phyloP scores from a whole-genome alignment of 2,329 filamentous ascomycete genomes.

The Byssoonygena ceratinophila region DNA sequence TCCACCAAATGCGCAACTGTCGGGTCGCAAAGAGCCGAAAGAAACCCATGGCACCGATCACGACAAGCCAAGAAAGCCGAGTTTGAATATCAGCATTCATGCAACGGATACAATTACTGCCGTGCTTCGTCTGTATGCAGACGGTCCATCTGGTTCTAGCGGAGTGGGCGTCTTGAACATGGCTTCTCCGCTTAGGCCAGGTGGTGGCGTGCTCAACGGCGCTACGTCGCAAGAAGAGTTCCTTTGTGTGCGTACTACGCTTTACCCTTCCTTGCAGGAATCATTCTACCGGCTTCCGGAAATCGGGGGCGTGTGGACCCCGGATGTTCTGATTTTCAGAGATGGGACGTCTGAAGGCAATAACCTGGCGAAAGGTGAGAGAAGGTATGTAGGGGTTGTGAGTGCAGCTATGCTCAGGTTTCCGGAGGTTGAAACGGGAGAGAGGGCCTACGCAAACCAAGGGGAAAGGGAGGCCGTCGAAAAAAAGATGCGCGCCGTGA shows the following conservation, averaged over 20 bases:
- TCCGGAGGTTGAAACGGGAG: slow-evolving; percentile 8
- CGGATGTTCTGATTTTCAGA: slow-evolving; percentile 11
- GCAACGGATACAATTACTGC: slow-evolving; percentile 6
- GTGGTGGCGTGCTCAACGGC: slow-evolving; percentile 11
- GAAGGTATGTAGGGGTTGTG: slow-evolving; percentile 10
- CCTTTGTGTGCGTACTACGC: slow-evolving; percentile 10
- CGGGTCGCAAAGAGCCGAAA: not conserved
- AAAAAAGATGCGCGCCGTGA: slow-evolving; percentile 10
- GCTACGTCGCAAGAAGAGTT: slow-evolving; percentile 13
- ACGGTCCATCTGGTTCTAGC: not conserved
- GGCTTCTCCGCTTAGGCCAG: slow-evolving; percentile 9
- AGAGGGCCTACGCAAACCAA: not conserved
- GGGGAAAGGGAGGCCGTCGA: slow-evolving; percentile 4
- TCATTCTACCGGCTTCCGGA: slow-evolving; percentile 12
- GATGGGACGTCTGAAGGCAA: not conserved
- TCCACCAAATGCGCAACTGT: not conserved
- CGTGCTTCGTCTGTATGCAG: not conserved
- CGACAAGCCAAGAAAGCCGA: not conserved
- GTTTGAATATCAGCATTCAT: not conserved
- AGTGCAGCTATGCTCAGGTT: slow-evolving; percentile 13
- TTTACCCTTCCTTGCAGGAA: slow-evolving; percentile 12
- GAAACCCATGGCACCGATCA: not conserved
- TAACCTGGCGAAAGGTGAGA: slow-evolving; percentile 8
- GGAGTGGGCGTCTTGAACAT: slow-evolving; percentile 11
- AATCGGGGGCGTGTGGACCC: slow-evolving; percentile 10